Base-by-base conservation (phyloP, 768 basidiomycete species). In the Cystobasidiopsis lactophilus region DNA sequence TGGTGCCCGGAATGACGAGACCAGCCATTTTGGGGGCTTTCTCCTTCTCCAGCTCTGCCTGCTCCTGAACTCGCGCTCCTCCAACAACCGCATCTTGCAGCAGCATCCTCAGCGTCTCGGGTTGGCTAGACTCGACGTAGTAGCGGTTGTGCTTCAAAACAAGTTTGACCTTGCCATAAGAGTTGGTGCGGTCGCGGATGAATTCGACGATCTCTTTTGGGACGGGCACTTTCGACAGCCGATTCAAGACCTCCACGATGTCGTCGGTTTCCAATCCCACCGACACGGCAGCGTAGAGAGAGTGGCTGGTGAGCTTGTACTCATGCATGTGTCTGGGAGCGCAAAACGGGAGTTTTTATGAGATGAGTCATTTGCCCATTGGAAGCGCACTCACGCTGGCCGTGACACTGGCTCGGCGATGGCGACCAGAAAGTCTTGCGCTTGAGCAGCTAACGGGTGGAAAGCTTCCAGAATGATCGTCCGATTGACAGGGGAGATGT, bases 271-370 rank as follows among this genome's bases (percentile, higher is more conserved):
- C 85, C 27, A 98, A 71, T 27, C 93, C 93, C 55, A 98, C 93
- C 14, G 91, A 95, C 57, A 98, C 91, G 47, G 93, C 93, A 55
- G 93, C 93, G 67, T 98, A 96, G 16, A 98, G 72, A 18, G 91
- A 96, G 68, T 96, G 93, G 41, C 88, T 81, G 53, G 91, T 96
- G 64, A 98, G 77, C 69, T 91, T 86, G 74, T 96, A 98, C 72
- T 96, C 93, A 70, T 98, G 91, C 57, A 96, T 89, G 69, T 91
- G 86, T n/a, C n/a, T n/a, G n/a, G n/a, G n/a, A n/a, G n/a, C n/a
- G n/a, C n/a, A n/a, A n/a, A n/a, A n/a, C n/a, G n/a, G n/a, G n/a
- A n/a, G n/a, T n/a, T n/a, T n/a, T n/a, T n/a, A n/a, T n/a, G n/a
- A n/a, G n/a, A n/a, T n/a, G n/a, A n/a, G n/a, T n/a, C n/a, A n/a